A percentile compares a stretch with the other conserved stretches of the same genome.
phyloP scores from a whole-genome alignment of 257 asterid species.

The Solanum sparsipilum region DNA sequence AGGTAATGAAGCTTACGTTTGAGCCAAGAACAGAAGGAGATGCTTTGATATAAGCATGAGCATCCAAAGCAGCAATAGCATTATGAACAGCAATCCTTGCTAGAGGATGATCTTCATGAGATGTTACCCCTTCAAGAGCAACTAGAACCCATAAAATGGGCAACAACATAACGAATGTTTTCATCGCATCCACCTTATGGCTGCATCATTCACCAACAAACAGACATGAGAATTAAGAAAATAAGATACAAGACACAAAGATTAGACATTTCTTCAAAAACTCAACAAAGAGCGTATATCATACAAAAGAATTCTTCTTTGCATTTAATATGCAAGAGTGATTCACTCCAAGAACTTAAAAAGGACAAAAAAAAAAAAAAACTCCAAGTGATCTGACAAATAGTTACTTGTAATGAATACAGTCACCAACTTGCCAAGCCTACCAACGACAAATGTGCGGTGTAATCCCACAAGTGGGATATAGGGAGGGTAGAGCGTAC shows the following conservation, averaged over 20 bases:
- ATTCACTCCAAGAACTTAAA: background rate
- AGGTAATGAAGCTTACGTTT: slow-evolving; percentile 30
- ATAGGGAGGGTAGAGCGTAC: too few relatives aligned
- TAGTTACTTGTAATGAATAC: background rate
- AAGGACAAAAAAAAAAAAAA: background rate
- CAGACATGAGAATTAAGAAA: background rate
- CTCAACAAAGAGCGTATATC: background rate
- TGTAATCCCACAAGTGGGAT: background rate
- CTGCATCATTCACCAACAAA: background rate
- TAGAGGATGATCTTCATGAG: slow-evolving; percentile 79
- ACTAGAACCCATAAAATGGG: slow-evolving; percentile 40
- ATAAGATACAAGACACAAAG: background rate
- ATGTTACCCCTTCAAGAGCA: slow-evolving; percentile 30
- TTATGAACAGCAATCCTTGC: slow-evolving; percentile 46
- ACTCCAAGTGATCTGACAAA: background rate
- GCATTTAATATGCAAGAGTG: background rate
- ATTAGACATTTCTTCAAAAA: background rate
- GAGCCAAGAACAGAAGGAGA: slow-evolving; percentile 73
- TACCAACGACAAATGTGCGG: background rate
- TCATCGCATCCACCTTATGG: slow-evolving; percentile 30
- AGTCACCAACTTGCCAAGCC: background rate
- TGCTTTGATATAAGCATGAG: slow-evolving; percentile 46
- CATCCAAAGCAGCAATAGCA: slow-evolving; percentile 46
- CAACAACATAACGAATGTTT: slow-evolving; percentile 13
- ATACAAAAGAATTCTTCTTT: background rate